These are phyloP conservation scores for Globisporangium recalcitrans DNA, from an alignment of 352 stramenopile genomes.

Conservation along the genomic window DNA sequence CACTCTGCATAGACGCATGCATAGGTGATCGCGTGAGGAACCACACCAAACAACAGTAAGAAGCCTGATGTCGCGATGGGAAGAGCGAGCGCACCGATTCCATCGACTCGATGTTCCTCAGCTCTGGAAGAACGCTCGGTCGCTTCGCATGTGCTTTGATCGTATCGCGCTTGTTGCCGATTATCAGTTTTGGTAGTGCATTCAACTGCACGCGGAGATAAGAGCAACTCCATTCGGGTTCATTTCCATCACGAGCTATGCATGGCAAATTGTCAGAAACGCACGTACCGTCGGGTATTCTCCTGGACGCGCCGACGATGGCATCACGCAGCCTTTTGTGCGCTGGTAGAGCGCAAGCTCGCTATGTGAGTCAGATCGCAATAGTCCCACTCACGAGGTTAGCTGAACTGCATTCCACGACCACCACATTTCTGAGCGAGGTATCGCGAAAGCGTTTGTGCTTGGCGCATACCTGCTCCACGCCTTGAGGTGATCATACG, in stretches of 20 bases:
- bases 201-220: slow-evolving; percentile 23
- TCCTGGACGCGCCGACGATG: slow-evolving; percentile 18
- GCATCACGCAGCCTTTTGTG: slow-evolving; percentile 50
- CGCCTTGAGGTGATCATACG: slow-evolving; percentile 60
- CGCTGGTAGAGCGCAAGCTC: slow-evolving; percentile 47
- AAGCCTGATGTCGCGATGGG: not conserved
- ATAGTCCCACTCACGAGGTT: not conserved
- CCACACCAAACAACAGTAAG: not conserved
- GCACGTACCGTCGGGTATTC: slow-evolving; percentile 35
- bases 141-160: slow-evolving; percentile 30
- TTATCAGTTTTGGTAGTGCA: slow-evolving; percentile 61
- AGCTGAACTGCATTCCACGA: not conserved
- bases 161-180: slow-evolving; percentile 80
- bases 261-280: not conserved
- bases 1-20: slow-evolving; percentile 33
- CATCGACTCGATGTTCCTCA: slow-evolving; percentile 45
- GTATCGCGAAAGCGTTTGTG: not conserved
- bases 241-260: not conserved
- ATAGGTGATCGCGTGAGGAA: not conserved
- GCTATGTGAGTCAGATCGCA: slow-evolving; percentile 4
- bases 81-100: slow-evolving; percentile 36
- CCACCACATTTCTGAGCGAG: not conserved
- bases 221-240: not conserved
- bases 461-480: slow-evolving; percentile 32
- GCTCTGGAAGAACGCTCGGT: slow-evolving; percentile 26